phyloP scores from a whole-genome alignment of 345 rosid genomes.

The Raphanus sativus region DNA sequence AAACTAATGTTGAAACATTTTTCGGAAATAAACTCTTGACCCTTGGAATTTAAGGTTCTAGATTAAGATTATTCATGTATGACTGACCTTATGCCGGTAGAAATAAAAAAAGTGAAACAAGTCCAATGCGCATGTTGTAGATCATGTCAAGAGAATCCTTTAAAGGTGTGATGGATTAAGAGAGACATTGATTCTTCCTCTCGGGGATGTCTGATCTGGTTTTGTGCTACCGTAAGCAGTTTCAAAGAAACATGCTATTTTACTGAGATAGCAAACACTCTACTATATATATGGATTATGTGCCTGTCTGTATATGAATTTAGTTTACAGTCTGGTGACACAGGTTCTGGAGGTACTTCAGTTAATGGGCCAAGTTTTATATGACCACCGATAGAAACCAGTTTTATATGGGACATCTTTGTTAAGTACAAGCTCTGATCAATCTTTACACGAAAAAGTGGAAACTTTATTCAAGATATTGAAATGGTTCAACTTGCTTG shows the following conservation, averaged over 20 bases:
- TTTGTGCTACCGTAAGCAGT: neutral
- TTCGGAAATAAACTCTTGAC: neutral
- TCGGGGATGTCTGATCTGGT: neutral
- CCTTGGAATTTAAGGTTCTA: conserved; percentile 2
- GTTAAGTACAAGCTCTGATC: neutral
- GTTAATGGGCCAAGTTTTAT: neutral
- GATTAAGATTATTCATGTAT: neutral
- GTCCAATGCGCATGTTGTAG: neutral
- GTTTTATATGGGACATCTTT: neutral
- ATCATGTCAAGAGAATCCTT: neutral
- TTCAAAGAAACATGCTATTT: neutral
- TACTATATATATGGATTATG: neutral
- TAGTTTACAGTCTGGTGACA: neutral
- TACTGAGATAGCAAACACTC: neutral
- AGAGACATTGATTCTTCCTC: neutral
- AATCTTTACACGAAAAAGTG: neutral
- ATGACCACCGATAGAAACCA: neutral
- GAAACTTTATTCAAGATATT: neutral
- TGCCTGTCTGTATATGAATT: neutral
- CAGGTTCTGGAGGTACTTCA: neutral
- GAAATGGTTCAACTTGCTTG: neutral
- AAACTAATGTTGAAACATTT: neutral
- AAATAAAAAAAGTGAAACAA: neutral
- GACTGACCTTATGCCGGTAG: conserved; percentile 1
- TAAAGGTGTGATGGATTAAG: neutral